Base-by-base conservation (phyloP, 2,329 filamentous ascomycete species). In the Capronia epimyces region DNA sequence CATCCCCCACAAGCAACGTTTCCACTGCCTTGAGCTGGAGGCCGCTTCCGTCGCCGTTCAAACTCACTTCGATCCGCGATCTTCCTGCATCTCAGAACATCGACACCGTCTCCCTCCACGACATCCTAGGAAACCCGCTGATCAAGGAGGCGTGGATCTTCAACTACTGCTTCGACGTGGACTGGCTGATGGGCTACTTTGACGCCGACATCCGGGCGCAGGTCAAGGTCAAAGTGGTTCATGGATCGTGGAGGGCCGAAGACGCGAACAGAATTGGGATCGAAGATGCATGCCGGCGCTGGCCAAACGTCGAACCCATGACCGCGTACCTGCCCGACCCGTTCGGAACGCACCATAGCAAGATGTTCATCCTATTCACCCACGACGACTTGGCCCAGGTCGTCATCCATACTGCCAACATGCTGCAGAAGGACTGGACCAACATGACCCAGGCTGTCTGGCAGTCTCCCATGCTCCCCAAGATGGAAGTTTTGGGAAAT, bases 361-460 rank as follows among this genome's bases (percentile, higher is more conserved):
- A 95, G 68, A 93, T 95, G 86, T 79, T 95, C 67, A 73, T 95
- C n/a, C 68, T 95, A 3, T 74, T 95, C 55, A 79, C 86, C 3
- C 82, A 86, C 65, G 88, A 95, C 64, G 81, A 85, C 55, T 80
- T 76, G 0, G 86, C 84, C 0, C 86, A 94, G 41, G 72, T 95
- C 4, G 69, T 94, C 49, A 89, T 95, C 24, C 87, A 94, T 61
- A 95, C 89, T 0, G 88, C 89, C 15, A 95, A 95, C 61, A 89
- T 95, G 84, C 91, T 95, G n/a, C 64, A 76, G 3, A 82, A 83
- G 49, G 89, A 95, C 66, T 95, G 89, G 89, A 78, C 75, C 1
- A 93, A 93, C 60, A 87, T 95, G 86, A 86, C 83, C 1, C 89
- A 95, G 65, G 88, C 81, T 1, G 79, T 87, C 3, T 95, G 89